Base-by-base conservation (phyloP, 2,329 filamentous ascomycete genomes). In the Arthrocladium fulminans region DNA sequence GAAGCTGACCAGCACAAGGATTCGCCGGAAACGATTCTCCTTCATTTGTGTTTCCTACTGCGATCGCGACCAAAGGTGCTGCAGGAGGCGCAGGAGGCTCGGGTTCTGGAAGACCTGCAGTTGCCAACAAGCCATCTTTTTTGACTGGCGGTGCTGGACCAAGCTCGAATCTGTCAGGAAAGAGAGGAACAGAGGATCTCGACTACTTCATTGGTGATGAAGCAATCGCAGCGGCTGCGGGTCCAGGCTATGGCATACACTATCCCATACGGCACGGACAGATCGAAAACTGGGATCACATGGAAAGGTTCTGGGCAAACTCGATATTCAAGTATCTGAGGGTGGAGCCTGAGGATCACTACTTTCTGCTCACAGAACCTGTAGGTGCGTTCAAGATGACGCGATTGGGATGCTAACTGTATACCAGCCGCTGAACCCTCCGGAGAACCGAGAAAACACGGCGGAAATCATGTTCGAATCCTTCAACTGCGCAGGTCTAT, bases 381-480 rank as follows among this genome's bases (percentile, higher is more conserved):
- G 89, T 95, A 78, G 65, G 82, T 60, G 40, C 15, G 2, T 15
- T 30, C 30, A 34, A 7, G 19, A 3, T 5, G 3, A 3, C 13
- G 19, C 10, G 10, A 30, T 38, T 27, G 13, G 4, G 2, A 25
- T 22, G 32, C 51, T 57, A 38, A 57, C 51, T 15, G 9, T 37
- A 20, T 43, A 13, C 44, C 60, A 95, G 86, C 92, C 92, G 56
- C 77, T 98, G 64, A 98, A 98, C 69, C 92, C 92, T 29, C 92
- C 92, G 23, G 92, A 98, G 73, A 97, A 98, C 71, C 88, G 92
- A 64, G 92, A 98, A 71, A 96, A 95, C 67, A 97, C 92, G 22
- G 92, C 92, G 67, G 92, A 98, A 68, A 98, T 98, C 70, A 96
- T 98, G 81, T 98, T 98, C 73, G 92, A 98, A 67, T 97, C 92